Percentiles rank a stretch among this genome's conserved stretches.
Conservation (phyloP, 441 rosid species). For the Arabidopsis hybrid region DNA sequence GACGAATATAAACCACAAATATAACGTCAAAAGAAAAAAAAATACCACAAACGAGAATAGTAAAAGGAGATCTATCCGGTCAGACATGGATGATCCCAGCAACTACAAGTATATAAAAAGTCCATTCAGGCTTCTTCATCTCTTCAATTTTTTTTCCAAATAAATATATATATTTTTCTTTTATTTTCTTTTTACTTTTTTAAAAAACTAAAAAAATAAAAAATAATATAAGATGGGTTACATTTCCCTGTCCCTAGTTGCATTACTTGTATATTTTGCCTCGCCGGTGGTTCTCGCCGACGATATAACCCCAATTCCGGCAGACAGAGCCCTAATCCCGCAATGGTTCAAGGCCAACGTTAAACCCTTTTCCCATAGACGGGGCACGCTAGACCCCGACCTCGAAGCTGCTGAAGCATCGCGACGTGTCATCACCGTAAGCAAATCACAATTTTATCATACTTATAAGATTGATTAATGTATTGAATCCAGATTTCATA, state of each 20-base stretch:
- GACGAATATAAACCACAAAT: constrained; percentile 32
- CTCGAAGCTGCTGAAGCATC: constrained; percentile 42
- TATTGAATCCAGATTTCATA: not conserved
- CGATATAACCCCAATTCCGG: constrained; percentile 39
- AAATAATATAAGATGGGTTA: constrained; percentile 42
- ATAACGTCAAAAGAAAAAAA: constrained; percentile 5
- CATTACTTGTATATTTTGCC: constrained; percentile 21
- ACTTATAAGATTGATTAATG: not conserved
- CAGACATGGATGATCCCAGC: constrained; percentile 11
- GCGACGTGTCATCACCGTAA: constrained; percentile 32
- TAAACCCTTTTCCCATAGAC: constrained; percentile 23
- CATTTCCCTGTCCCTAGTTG: constrained; percentile 18
- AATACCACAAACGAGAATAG: constrained; percentile 34
- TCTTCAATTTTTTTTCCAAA: not conserved
- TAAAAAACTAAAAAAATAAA: constrained; percentile 5
- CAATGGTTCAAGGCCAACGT: constrained; percentile 41
- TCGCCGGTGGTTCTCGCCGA: constrained; percentile 27
- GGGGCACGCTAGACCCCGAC: constrained; percentile 39
- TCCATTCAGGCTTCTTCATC: not conserved
- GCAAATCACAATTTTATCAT: constrained; percentile 1
- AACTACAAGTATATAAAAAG: constrained; percentile 7
- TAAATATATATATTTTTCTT: not conserved
- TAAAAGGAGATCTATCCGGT: constrained; percentile 20
- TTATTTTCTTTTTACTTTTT: not conserved
- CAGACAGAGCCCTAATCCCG: constrained; percentile 12